These are phyloP conservation scores for Fusarium irregulare DNA, from an alignment of 2,329 filamentous ascomycete genomes.

Conservation along the genomic window DNA sequence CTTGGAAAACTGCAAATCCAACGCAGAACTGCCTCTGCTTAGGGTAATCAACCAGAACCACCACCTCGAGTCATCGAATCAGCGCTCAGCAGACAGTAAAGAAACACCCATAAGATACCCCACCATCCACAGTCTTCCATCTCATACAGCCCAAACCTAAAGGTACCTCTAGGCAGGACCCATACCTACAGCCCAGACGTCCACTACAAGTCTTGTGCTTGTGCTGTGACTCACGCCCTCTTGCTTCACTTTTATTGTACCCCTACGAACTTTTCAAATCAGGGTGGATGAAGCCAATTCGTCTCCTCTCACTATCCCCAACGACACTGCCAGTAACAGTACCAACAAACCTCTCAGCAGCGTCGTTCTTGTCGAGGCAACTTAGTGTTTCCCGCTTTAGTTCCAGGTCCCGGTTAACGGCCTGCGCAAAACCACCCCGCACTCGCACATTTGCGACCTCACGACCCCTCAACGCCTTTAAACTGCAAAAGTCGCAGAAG, in stretches of 20 bases:
- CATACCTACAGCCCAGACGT: constrained; percentile 1
- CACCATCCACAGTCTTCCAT: constrained; percentile 40
- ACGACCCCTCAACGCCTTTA: constrained; percentile 47
- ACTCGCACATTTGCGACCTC: constrained; percentile 48
- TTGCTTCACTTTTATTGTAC: constrained; percentile 23
- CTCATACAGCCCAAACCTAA: constrained; percentile 4
- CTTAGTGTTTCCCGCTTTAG: constrained; percentile 29
- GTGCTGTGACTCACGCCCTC: constrained; percentile 44
- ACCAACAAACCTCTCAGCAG: constrained; percentile 19
- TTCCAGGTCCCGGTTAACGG: constrained; percentile 38
- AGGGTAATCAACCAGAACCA: constrained; percentile 36
- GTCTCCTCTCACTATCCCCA: constrained; percentile 33
- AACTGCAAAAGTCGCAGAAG: constrained; percentile 45
- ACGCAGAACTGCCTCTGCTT: constrained; percentile 8
- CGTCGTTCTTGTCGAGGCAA: constrained; percentile 34
- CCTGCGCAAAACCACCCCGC: constrained; percentile 42
- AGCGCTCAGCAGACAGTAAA: constrained; percentile 32
- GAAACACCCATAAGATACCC: constrained; percentile 39
- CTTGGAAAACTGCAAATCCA: constrained; percentile 5
- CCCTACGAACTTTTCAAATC: constrained; percentile 31
- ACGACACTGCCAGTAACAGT: constrained; percentile 23
- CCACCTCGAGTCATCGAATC: constrained; percentile 38
- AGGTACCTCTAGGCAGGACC: constrained; percentile 2
- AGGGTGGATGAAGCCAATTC: constrained; percentile 49
- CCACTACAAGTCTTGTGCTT: constrained; percentile 30